Base-by-base conservation (phyloP, 176 grass and related monocot genomes). In the Puccinellia tenuiflora region DNA sequence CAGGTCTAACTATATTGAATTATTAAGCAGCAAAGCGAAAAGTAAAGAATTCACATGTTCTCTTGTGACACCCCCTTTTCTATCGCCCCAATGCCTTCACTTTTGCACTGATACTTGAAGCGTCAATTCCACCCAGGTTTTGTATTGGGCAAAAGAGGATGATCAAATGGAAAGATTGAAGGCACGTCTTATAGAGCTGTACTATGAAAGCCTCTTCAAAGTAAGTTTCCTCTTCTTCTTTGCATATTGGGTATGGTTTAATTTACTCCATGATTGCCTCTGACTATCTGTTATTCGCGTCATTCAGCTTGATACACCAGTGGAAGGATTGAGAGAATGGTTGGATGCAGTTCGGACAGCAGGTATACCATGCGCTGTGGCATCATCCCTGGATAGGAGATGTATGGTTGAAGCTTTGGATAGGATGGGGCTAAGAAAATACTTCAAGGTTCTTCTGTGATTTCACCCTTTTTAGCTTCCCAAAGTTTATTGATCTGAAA, bases 281-380 rank as follows among this genome's bases (percentile, higher is more conserved):
- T 89, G 30, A 59, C 45, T 78, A 37, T 60, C 2, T 53, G 3
- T 47, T 51, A 42, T 80, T 62, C 18, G 12, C 40, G 42, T 79
- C 47, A 70, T 88, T 62, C 86, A 99, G 96, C 85, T 96, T 51
- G 93, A 99, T 64, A 77, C 83, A 22, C 93, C 96, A 24, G 68
- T 99, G 70, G 51, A 88, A 72, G 96, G 96, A 84, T 85, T 99
- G 84, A 92, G 85, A 87, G 96, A 96, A 81, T 99, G 91, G 91
- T 83, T 99, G 60, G 96, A 99, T 90, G 91, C 93, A 26, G 77
- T 99, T 57, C 79, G 88, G 60, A 93, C 96, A 73, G 93, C 93
- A 67, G 91, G 96, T 64, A 95, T 95, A 63, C 93, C 93, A 68
- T 96, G 93, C 81, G 96, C 96, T 52, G 88, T 99, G 1, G 89